phyloP scores from a whole-genome alignment of 768 basidiomycete genomes.

The Tricholomella constricta region DNA sequence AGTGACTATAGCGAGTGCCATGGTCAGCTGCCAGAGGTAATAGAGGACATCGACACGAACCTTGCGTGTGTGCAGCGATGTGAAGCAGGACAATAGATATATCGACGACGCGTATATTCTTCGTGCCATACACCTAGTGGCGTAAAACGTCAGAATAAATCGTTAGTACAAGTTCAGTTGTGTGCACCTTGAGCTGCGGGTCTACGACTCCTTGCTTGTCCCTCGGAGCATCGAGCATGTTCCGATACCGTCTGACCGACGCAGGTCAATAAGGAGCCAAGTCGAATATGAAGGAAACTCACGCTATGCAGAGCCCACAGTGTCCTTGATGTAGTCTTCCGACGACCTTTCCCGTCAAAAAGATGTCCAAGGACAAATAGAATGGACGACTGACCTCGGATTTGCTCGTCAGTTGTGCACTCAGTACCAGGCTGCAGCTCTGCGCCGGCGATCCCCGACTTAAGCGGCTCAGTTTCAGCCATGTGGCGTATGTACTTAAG shows the following conservation, averaged over 20 bases:
- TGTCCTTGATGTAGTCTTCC: slow-evolving; percentile 23
- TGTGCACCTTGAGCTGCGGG: slow-evolving; percentile 39
- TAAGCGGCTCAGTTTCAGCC: slow-evolving; percentile 19
- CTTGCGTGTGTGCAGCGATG: slow-evolving; percentile 47
- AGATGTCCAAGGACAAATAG: neutral
- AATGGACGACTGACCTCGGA: slow-evolving; percentile 28
- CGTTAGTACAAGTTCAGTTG: too few species aligned
- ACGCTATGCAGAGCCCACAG: slow-evolving; percentile 11
- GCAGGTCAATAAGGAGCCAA: neutral
- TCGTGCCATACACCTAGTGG: slow-evolving; percentile 54
- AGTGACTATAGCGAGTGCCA: too few species aligned
- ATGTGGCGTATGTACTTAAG: slow-evolving; percentile 21
- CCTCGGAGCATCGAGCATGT: slow-evolving; percentile 57
- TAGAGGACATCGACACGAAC: slow-evolving; percentile 31
- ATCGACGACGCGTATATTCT: slow-evolving; percentile 55
- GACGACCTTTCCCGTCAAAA: neutral
- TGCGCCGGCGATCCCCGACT: slow-evolving; percentile 18
- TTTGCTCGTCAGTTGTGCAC: slow-evolving; percentile 33
- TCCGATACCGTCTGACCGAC: slow-evolving; percentile 43
- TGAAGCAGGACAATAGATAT: slow-evolving; percentile 56
- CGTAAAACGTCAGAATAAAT: too few species aligned
- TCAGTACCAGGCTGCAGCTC: slow-evolving; percentile 31
- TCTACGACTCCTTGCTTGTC: slow-evolving; percentile 56
- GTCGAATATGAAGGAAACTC: neutral
- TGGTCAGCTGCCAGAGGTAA: too few species aligned